Conservation (phyloP, 2,329 filamentous ascomycete species). For the Lachnellula cervina region DNA sequence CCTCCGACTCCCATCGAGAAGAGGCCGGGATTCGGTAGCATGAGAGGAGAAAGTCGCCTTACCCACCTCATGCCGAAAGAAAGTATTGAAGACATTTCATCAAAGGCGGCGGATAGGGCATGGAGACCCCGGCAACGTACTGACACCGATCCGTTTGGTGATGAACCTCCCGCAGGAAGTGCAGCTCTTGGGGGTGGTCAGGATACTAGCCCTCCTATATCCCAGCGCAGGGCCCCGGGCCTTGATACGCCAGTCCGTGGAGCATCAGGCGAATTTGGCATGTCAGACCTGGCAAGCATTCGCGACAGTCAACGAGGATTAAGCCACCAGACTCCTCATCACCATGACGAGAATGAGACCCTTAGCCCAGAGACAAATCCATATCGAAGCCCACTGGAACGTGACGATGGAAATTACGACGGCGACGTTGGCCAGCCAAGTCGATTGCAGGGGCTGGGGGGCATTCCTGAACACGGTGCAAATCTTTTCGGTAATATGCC, state of each 20-base stretch:
- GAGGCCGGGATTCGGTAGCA: constrained; percentile 59
- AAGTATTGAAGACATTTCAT: constrained; percentile 58
- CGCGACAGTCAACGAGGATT: constrained; percentile 47
- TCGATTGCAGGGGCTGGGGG: constrained; percentile 47
- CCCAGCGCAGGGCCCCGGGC: constrained; percentile 37
- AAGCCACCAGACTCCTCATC: constrained; percentile 33
- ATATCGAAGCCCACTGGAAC: constrained; percentile 81
- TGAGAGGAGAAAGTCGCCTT: constrained; percentile 74
- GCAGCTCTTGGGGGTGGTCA: constrained; percentile 71
- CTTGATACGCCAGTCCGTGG: constrained; percentile 40
- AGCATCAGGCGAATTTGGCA: constrained; percentile 53
- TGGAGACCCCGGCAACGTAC: constrained; percentile 60
- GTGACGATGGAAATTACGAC: constrained; percentile 43
- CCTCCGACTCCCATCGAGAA: constrained; percentile 62
- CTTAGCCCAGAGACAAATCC: constrained; percentile 94
- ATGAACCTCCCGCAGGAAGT: constrained; percentile 63
- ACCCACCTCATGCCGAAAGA: constrained; percentile 81
- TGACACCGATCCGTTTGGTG: constrained; percentile 69
- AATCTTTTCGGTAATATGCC: constrained; percentile 51
- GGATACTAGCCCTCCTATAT: constrained; percentile 56
- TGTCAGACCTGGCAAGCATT: constrained; percentile 55
- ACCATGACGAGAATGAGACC: constrained; percentile 57
- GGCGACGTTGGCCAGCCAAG: constrained; percentile 37
- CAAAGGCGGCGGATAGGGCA: constrained; percentile 48
- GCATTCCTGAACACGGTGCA: constrained; percentile 46